Evolutionary conservation across 306 rosid genomes (phyloP), one percentile per base, ranked within the genome.

Genomic region (Lotus japonicus): DNA sequence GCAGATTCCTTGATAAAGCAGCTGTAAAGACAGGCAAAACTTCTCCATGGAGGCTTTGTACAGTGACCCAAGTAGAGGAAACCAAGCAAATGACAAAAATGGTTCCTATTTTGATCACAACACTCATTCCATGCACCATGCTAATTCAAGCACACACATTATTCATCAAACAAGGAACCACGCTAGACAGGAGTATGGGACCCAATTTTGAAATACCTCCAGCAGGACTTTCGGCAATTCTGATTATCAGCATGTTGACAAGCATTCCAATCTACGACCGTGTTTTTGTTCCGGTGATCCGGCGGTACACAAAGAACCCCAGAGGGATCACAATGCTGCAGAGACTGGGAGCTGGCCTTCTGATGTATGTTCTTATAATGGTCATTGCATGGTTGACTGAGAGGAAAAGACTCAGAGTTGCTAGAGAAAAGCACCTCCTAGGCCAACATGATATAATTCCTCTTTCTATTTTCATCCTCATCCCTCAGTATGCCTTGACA

Each of bases 11-110:
- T 12, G 88, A 86, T 82, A 89, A 86, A 76, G 95, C 92, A 0
- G 89, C 95, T 0, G 80, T 78, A 5, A 79, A 60, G 75, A 87
- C 58, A 0, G 80, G 49, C 10, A 23, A 75, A 61, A 75, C 84
- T 26, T 78, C 87, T 48, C 69, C 84, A 19, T 86, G 92, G 95
- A 76, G 35, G 70, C 91, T 78, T 58, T 84, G 89, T 70, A 49
- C 92, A 4, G 95, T 86, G 71, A 92, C 91, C 21, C 96, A 89
- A 78, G 96, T 89, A 1, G 95, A 92, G 75, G 95, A 92, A 84
- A 89, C 95, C 17, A 92, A 89, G 80, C 95, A 86, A 84, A 92
- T 89, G 85, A 63, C 78, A 38, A 92, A 87, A 77, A 77, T 92
- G 92, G 38, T 89, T 0, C 96, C 98, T 13, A 64, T 92, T 63